phyloP scores from a whole-genome alignment of 129 eudicot genomes.

The Pseudognaphalium luteoalbum region DNA sequence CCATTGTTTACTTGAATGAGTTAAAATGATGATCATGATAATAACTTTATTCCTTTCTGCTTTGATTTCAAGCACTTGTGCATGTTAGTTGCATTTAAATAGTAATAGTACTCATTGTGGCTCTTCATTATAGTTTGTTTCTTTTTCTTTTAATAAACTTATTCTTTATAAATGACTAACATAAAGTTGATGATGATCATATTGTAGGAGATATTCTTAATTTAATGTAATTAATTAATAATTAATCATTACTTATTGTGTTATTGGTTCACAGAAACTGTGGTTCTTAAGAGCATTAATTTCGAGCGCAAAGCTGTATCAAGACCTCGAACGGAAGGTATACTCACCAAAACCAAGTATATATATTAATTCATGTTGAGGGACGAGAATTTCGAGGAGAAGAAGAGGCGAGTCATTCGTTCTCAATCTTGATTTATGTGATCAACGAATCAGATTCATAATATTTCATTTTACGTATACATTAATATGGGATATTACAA shows the following conservation, averaged over 20 bases:
- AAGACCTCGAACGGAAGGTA: slow-evolving; percentile 59
- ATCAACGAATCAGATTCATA: no score
- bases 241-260: no score
- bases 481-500: no score
- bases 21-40: slow-evolving; percentile 11
- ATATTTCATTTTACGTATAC: no score
- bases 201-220: no score
- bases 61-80: slow-evolving; percentile 28
- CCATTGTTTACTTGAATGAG: slow-evolving; percentile 33
- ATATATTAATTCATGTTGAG: no score
- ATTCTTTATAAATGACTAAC: no score
- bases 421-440: no score
- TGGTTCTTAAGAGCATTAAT: slow-evolving; percentile 4
- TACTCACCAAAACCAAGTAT: neutral
- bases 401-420: no score
- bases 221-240: no score
- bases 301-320: slow-evolving; percentile 56
- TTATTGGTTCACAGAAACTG: slow-evolving; percentile 24
- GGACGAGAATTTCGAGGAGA: no score
- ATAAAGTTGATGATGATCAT: no score
- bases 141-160: neutral
- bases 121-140: neutral
- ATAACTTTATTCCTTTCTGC: slow-evolving; percentile 36
- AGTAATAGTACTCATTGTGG: neutral
- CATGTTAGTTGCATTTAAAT: neutral